A percentile compares a stretch with the other conserved stretches of the same genome.
Conservation (phyloP, 208 protist genomes). For the Trypanosoma rangeli region DNA sequence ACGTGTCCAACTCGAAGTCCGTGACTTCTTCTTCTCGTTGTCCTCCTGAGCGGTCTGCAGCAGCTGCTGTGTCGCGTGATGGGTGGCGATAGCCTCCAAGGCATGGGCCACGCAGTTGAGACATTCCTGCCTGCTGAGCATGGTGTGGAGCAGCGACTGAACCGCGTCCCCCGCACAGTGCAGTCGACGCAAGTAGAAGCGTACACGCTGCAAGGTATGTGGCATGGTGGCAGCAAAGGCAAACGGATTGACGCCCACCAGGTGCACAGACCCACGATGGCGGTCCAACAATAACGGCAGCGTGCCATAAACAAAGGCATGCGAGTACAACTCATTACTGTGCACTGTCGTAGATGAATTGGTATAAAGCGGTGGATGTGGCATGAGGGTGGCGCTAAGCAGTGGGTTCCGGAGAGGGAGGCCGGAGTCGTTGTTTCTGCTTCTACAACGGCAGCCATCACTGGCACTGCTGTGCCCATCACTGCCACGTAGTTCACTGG, state of each 20-base stretch:
- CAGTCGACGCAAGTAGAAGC: conserved; percentile 35
- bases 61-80: conserved; percentile 23
- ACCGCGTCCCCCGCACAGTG: conserved; percentile 31
- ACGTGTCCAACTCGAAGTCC: conserved; percentile 2
- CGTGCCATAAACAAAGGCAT: conserved; percentile 19
- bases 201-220: conserved; percentile 10
- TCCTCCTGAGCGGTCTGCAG: neutral
- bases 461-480: neutral
- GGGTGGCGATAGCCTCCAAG: conserved; percentile 15
- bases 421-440: neutral
- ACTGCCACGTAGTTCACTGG: neutral
- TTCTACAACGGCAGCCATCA: neutral
- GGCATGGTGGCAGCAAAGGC: conserved; percentile 32
- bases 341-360: neutral
- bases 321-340: conserved; percentile 1
- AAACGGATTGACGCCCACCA: conserved; percentile 33
- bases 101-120: conserved; percentile 6
- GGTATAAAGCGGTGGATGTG: conserved; percentile 9
- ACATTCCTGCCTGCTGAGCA: conserved; percentile 24
- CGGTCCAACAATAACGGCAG: conserved; percentile 29
- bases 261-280: conserved; percentile 10
- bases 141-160: conserved; percentile 26
- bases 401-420: conserved; percentile 12
- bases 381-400: conserved; percentile 18
- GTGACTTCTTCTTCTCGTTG: neutral